Base-by-base conservation (phyloP, 2,329 filamentous ascomycete genomes). In the Talaromyces albobiverticillius region DNA sequence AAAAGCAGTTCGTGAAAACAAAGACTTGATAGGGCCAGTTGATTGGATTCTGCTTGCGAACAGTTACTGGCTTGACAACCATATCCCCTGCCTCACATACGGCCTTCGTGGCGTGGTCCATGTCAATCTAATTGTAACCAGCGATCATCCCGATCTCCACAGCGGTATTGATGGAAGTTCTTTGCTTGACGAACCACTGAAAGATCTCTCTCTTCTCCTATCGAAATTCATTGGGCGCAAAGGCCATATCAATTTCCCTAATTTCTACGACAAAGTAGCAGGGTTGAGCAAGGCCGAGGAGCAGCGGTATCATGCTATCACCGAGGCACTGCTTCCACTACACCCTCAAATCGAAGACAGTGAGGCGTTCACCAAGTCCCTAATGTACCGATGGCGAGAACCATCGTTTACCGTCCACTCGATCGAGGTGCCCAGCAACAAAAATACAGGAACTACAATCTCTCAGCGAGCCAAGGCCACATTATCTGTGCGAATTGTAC, bases 21-120 rank as follows among this genome's bases (percentile, higher is more conserved):
- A 95, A 70, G 80, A 86, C 13, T 80, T 90, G 22, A 96, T 99
- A 62, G 94, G 94, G 1, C 80, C 89, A 9, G 85, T 99, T 2
- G 93, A 99, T 71, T 97, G 94, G 78, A 94, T 99, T 53, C 76
- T 99, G 29, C 78, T 99, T 34, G 93, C 94, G 20, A 99, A 99
- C 76, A 96, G 92, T 72, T 99, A 99, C 76, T 99, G 94, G 94
- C 80, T 99, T 1, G 91, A 97, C 66, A 93, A 99, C 66, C 88
- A 95, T 61, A 91, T 95, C 2, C 94, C 94, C 0, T 99, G 94
- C 68, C 76, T 99, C 54, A 99, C 94, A 0, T 99, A 99, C 59
- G 94, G 94, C 1, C 80, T 97, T 6, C 85, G 94, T 46, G 94
- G 94, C 22, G 93, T 99, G 23, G 86, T 99, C 20, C 93, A 97